Conservation (phyloP, 1,284 basidiomycete species). For the Malassezia dermatis region DNA sequence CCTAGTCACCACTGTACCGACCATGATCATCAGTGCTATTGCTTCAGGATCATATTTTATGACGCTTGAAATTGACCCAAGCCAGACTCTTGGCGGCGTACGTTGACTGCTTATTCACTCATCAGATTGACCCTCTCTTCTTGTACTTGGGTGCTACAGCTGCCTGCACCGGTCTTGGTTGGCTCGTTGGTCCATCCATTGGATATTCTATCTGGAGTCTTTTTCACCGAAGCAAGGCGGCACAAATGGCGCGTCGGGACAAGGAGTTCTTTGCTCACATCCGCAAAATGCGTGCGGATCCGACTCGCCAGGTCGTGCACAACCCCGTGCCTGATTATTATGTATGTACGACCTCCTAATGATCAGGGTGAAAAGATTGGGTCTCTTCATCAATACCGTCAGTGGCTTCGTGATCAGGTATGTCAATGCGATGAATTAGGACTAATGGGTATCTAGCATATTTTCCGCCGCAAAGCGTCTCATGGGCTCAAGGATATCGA, state of each 20-base stretch:
- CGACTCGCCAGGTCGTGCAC: conserved; percentile 37
- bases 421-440: not conserved
- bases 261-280: conserved; percentile 40
- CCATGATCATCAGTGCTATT: conserved; percentile 30
- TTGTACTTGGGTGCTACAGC: conserved; percentile 37
- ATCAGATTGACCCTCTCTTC: conserved; percentile 33
- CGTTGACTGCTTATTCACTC: not conserved
- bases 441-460: conserved; percentile 17
- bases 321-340: conserved; percentile 45
- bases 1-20: conserved; percentile 37
- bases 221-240: conserved; percentile 27
- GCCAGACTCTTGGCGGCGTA: conserved; percentile 27
- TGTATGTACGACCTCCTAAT: conserved; percentile 9
- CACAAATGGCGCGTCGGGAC: conserved; percentile 34
- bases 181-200: conserved; percentile 38
- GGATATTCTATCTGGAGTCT: conserved; percentile 32
- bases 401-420: conserved; percentile 43
- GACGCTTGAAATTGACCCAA: conserved; percentile 36
- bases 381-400: conserved; percentile 36
- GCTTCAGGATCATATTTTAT: conserved; percentile 37
- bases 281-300: conserved; percentile 33
- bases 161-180: conserved; percentile 35
- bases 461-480: conserved; percentile 37
- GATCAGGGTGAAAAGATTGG: conserved; percentile 38
- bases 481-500: conserved; percentile 33